phyloP scores from a whole-genome alignment of 345 rosid species.

The Anacardium occidentale region DNA sequence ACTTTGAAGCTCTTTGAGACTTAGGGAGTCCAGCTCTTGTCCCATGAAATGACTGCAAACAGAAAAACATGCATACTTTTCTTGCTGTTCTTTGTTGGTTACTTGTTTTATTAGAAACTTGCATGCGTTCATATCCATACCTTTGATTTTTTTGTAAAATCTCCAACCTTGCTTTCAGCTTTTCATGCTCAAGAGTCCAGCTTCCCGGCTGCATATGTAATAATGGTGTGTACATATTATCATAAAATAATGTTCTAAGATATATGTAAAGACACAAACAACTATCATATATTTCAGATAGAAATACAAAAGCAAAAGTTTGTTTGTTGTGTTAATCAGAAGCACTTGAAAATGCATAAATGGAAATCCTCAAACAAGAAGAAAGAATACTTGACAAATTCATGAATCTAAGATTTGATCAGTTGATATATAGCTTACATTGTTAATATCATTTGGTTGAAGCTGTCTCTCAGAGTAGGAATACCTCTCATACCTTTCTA shows the following conservation, averaged over 20 bases:
- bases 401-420: background rate
- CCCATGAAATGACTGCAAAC: slow-evolving; percentile 79
- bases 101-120: background rate
- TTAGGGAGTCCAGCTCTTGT: slow-evolving; percentile 71
- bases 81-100: background rate
- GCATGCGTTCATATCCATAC: slow-evolving; percentile 26
- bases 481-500: slow-evolving; percentile 87
- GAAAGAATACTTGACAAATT: background rate
- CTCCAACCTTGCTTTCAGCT: slow-evolving; percentile 88
- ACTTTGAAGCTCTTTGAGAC: slow-evolving; percentile 71
- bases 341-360: background rate
- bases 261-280: too few relatives aligned
- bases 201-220: slow-evolving; percentile 43
- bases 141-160: slow-evolving; percentile 76
- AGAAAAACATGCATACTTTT: background rate
- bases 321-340: background rate
- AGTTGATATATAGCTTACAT: slow-evolving; percentile 33
- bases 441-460: slow-evolving; percentile 39
- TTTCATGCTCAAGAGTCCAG: slow-evolving; percentile 83
- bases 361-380: background rate
- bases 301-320: background rate
- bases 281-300: too few relatives aligned
- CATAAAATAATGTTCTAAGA: too few relatives aligned
- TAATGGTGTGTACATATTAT: too few relatives aligned
- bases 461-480: slow-evolving; percentile 74